phyloP scores from a whole-genome alignment of 129 eudicot species.

The Artemisia tridentata region DNA sequence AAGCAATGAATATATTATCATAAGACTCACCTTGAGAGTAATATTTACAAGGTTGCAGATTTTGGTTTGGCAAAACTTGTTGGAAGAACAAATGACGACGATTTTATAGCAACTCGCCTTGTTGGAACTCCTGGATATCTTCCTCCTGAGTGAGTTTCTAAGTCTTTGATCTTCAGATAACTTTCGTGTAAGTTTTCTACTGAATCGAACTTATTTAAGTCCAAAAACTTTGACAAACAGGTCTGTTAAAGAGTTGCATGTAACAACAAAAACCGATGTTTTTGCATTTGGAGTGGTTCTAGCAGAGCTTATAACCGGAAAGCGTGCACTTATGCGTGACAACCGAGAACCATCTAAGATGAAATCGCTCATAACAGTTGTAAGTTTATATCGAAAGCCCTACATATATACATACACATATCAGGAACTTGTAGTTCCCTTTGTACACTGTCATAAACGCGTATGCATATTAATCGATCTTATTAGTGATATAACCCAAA shows the following conservation, averaged over 20 bases:
- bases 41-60: slow-evolving; percentile 69
- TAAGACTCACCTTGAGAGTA: slow-evolving; percentile 14
- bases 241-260: slow-evolving; percentile 81
- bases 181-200: slow-evolving; percentile 2
- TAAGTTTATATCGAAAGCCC: slow-evolving; percentile 36
- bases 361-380: slow-evolving; percentile 83
- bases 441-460: not conserved
- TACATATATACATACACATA: not conserved
- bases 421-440: not conserved
- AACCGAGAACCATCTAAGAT: slow-evolving; percentile 58
- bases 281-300: slow-evolving; percentile 93
- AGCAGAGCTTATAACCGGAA: slow-evolving; percentile 86
- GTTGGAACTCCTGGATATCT: slow-evolving; percentile 95
- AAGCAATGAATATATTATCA: slow-evolving; percentile 7
- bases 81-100: slow-evolving; percentile 73
- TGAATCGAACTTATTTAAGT: slow-evolving; percentile 2
- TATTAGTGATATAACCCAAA: slow-evolving; percentile 21
- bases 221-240: slow-evolving; percentile 29
- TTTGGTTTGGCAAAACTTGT: slow-evolving; percentile 85
- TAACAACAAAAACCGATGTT: slow-evolving; percentile 80
- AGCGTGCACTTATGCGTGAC: slow-evolving; percentile 77
- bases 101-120: slow-evolving; percentile 67
- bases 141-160: slow-evolving; percentile 69
- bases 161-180: slow-evolving; percentile 16
- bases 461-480: slow-evolving; percentile 3